Evolutionary conservation across 805 yeast species (phyloP), one percentile per base, ranked within the genome.

Genomic region (Yarrowia phangngaensis): DNA sequence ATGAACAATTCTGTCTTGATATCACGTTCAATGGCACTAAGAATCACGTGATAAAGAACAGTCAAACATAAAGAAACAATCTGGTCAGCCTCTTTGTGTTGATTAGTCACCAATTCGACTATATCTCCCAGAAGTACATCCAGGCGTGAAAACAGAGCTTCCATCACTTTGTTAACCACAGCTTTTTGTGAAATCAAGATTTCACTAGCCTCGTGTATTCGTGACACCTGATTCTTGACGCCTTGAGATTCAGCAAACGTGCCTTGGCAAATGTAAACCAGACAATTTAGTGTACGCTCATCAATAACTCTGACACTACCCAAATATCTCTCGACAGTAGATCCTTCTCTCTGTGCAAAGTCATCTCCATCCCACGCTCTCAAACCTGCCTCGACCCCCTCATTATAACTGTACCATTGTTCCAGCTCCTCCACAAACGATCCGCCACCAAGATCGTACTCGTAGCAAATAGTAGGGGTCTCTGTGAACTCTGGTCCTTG

Each of bases 401-500:
- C 32, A 16, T 26, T 38, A 46, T 60, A 60, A 2, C 56, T 57
- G 54, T 73, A 75, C 79, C 79, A 75, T 27, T 72, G 70, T 8
- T 69, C 66, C 12, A 75, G 41, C 53, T 79, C 83, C 1, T 61
- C 60, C 11, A 53, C 52, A 13, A 75, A 59, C 1, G 58, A 51
- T 9, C 67, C 64, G 1, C 59, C 56, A 41, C 74, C 77, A 4
- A 59, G 36, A 6, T 11, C 5, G 51, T 67, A 69, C 3, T 63
- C 58, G 63, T 74, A 80, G 5, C 69, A 63, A 5, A 79, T 59
- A 20, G 66, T 68, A 0, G 80, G 77, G 48, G 62, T 65, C 19
- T 48, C 51, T 17, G 45, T 47, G 13, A 47, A 38, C 51, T 35
- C 51, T 4, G 47, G 45, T 12, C 45, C 51, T 20, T 35, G 33